Base-by-base conservation (phyloP, 805 yeast genomes). In the Barnettozyma wickerhamii region DNA sequence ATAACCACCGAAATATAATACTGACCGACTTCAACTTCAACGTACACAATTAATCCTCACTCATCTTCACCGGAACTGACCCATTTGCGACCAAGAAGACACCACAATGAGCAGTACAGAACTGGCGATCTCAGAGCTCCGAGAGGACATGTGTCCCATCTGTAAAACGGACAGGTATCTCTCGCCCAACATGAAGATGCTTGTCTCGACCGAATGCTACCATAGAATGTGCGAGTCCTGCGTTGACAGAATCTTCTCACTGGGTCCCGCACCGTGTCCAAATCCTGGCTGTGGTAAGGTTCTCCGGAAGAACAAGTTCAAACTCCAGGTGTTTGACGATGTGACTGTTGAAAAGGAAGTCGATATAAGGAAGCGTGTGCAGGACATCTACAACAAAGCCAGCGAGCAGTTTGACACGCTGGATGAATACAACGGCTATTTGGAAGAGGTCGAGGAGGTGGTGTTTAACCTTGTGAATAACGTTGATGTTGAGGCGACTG, bases 221-320 rank as follows among this genome's bases (percentile, higher is more conserved):
- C 99, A 93, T 60, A 91, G 88, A 69, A 91, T 93, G 62, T 93
- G 99, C 66, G 97, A 84, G 52, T 80, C 95, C 2, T 93, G 99
- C 65, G 98, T 91, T 32, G 98, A 93, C 62, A 75, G 99, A 49
- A 90, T 93, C 40, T 93, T 86, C 59, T 79, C 95, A 6, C 67
- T 84, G 37, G 99, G 99, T 4, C 99, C 99, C 0, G 93, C 96
- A 0, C 93, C 90, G 17, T 93, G 99, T 60, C 99, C 99, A 1
- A 91, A 90, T 60, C 84, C 89, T 4, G 80, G 82, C 38, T 93
- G 99, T 68, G 89, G 82, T 42, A 87, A 84, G 68, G 86, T 82
- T 10, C 68, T 93, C 47, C 71, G 99, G 51, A 86, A 85, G 71
- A 87, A 87, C 63, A 79, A 79, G 65, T 93, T 93, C 69, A 95